Evolutionary conservation across 1,284 basidiomycete species (phyloP), one percentile per base, ranked within the genome.

Genomic region (Boletus smithii): DNA sequence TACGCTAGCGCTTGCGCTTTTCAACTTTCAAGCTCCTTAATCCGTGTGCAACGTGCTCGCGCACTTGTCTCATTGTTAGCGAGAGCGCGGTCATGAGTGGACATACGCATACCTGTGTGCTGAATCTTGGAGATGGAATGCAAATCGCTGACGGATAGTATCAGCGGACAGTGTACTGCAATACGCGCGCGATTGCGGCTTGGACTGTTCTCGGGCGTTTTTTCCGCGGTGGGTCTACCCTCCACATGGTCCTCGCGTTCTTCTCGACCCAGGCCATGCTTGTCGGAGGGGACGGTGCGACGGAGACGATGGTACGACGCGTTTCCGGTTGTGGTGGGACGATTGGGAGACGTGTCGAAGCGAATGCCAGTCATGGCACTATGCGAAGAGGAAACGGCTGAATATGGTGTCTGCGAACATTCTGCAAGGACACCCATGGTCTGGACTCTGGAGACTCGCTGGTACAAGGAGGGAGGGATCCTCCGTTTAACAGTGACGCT

Each of bases 381-480:
- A 13, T 10, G 3, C 1, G 22, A 9, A 16, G 31, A 4, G 5
- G 33, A 14, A 5, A 8, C 2, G 2, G 1, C n/a, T 1, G 33
- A 13, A 14, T 42, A 3, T 0, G 33, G 11, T 1, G 44, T 37
- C 8, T 33, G 39, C 24, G 16, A 53, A 7, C 4, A 5, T 24
- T 51, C 50, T 7, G 22, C 34, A 5, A 36, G 38, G 3, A 0
- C 30, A 24, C 50, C 50, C 50, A 51, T 51, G n/a, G 16, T 24
- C 8, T 24, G 6, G 6, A 8, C 8, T 37, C n/a, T 31, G 30
- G n/a, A 8, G 13, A 29, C 5, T 14, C 29, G 29, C 23, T 24
- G 1, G 23, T 24, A 24, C n/a, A n/a, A n/a, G n/a, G n/a, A 24
- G 23, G 7, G 23, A 8, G 23, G 8, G 6, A 24, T 7, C 23